phyloP scores from a whole-genome alignment of 176 grass and related monocot genomes.

The Eragrostis nindensis region DNA sequence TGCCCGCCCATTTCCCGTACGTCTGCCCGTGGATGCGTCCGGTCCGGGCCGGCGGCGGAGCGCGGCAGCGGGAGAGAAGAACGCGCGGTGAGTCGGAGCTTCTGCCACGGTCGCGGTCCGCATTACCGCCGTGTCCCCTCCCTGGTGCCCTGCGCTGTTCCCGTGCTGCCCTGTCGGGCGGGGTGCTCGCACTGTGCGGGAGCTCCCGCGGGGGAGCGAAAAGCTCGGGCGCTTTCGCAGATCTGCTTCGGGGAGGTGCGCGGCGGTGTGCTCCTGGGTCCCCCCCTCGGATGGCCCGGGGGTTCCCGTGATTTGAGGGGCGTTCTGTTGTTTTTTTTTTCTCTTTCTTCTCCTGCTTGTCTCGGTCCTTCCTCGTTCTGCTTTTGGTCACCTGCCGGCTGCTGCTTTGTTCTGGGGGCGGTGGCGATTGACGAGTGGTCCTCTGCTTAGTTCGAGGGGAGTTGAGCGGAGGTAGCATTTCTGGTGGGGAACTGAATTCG shows the following conservation, averaged over 20 bases:
- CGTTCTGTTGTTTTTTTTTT: background rate
- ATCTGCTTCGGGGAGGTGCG: constrained; percentile 51
- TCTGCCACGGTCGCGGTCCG: background rate
- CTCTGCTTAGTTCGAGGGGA: constrained; percentile 30
- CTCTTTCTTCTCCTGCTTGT: background rate
- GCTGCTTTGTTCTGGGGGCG: background rate
- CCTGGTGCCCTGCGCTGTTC: constrained; percentile 37
- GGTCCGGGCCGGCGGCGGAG: background rate
- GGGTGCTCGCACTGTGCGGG: constrained; percentile 23
- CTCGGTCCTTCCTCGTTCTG: background rate
- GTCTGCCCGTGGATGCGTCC: background rate
- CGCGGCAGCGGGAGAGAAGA: background rate
- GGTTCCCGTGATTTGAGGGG: constrained; percentile 47
- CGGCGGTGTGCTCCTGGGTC: constrained; percentile 43
- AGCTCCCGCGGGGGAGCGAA: background rate
- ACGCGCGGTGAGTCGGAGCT: constrained; percentile 38
- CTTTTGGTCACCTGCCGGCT: background rate
- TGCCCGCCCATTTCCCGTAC: constrained; percentile 11
- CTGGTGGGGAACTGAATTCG: background rate
- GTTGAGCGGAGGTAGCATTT: constrained; percentile 24
- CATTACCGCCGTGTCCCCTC: constrained; percentile 37
- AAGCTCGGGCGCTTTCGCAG: constrained; percentile 1
- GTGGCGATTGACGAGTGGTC: background rate
- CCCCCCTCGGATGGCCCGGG: constrained; percentile 28
- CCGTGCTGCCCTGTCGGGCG: constrained; percentile 9